A percentile compares a stretch with the other conserved stretches of the same genome.
phyloP scores from a whole-genome alignment of 2,329 filamentous ascomycete genomes.

The Cladophialophora exuberans region DNA sequence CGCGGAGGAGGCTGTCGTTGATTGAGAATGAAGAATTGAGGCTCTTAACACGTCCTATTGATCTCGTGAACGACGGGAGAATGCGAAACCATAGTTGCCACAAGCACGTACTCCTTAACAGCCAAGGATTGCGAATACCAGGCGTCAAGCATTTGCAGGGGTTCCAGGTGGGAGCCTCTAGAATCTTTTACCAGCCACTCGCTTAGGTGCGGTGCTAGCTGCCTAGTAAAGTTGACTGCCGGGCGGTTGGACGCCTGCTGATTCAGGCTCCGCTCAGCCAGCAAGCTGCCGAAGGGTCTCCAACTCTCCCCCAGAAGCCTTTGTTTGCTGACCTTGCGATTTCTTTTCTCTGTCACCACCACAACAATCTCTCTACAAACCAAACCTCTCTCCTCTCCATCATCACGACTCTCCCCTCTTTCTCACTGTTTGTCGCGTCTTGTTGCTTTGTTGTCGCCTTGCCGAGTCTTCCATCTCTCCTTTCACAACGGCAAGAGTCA shows the following conservation, averaged over 20 bases:
- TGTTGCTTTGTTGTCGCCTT: constrained; percentile 4
- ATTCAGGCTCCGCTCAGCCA: not conserved
- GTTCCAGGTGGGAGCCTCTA: not conserved
- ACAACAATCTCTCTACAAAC: constrained; percentile 25
- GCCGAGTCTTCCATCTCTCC: constrained; percentile 31
- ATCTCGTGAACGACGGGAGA: not conserved
- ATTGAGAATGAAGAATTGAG: not conserved
- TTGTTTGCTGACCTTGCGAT: not conserved
- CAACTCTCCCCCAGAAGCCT: not conserved
- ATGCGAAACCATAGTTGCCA: not conserved
- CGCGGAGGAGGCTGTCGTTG: too few relatives aligned
- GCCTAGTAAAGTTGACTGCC: too few relatives aligned
- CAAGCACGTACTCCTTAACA: not conserved
- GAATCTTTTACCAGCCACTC: constrained; percentile 1
- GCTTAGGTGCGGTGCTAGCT: too few relatives aligned
- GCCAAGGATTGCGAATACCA: not conserved
- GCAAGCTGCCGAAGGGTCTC: not conserved
- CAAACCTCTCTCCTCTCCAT: constrained; percentile 10
- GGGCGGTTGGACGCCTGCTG: constrained; percentile 1
- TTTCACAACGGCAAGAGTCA: constrained; percentile 27
- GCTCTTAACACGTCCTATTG: too few relatives aligned
- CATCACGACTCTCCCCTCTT: constrained; percentile 23
- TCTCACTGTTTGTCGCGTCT: constrained; percentile 22
- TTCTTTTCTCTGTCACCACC: constrained; percentile 12
- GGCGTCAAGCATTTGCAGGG: not conserved